Percentiles rank a stretch among this genome's conserved stretches.
These are phyloP conservation scores for Metschnikowia bowlesiae DNA, from an alignment of 805 yeast species.

Conservation along the genomic window DNA sequence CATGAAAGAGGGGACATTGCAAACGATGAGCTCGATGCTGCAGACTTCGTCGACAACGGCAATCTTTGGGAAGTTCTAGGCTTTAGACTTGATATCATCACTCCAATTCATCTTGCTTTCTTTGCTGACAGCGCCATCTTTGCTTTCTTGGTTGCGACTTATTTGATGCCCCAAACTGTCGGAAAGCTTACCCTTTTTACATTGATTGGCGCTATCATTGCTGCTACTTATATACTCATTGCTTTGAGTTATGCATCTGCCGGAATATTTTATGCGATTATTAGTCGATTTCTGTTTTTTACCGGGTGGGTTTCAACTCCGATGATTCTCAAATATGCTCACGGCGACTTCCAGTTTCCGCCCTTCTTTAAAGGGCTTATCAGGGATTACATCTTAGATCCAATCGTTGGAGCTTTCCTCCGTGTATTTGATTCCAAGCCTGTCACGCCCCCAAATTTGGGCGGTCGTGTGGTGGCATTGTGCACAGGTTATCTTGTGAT, in stretches of 20 bases:
- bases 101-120: conserved; percentile 33
- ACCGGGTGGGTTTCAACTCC: conserved; percentile 1
- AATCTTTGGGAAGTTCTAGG: conserved; percentile 36
- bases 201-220: background rate
- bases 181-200: conserved; percentile 28
- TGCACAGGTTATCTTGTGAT: conserved; percentile 31
- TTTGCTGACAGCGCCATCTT: conserved; percentile 30
- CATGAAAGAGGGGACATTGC: conserved; percentile 11
- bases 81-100: conserved; percentile 27
- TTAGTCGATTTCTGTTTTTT: background rate
- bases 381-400: conserved; percentile 3
- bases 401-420: conserved; percentile 4
- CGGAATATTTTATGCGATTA: background rate
- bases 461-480: conserved; percentile 37
- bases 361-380: background rate
- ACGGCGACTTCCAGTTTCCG: background rate
- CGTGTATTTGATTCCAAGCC: background rate
- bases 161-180: conserved; percentile 45
- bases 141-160: conserved; percentile 38
- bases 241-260: too few relatives aligned
- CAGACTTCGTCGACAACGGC: conserved; percentile 16
- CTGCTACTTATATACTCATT: conserved; percentile 2
- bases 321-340: background rate
- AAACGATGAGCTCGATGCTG: conserved; percentile 15
- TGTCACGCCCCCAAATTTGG: conserved; percentile 24